Evolutionary conservation across 768 basidiomycete species (phyloP).

Genomic region (Coprinellus micaceus): DNA sequence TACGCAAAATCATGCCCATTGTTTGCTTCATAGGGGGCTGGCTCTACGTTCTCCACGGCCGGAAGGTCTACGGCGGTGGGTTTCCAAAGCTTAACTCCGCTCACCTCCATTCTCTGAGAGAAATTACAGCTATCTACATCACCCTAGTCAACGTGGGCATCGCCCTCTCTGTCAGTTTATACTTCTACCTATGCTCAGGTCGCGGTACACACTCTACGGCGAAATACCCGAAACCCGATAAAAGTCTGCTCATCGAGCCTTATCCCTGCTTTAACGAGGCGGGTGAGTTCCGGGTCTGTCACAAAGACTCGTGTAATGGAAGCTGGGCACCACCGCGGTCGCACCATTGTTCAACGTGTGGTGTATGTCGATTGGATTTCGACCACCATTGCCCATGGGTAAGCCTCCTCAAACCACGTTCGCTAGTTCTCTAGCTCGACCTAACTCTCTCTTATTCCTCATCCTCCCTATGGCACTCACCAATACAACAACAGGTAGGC

Average conservation of each 20-base stretch:
- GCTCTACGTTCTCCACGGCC: not conserved
- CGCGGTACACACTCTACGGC: conserved; percentile 32
- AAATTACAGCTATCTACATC: conserved; percentile 6
- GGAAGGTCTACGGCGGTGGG: not conserved
- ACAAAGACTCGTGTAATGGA: conserved; percentile 30
- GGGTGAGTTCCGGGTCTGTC: conserved; percentile 34
- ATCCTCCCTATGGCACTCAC: not conserved
- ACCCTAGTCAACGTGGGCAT: conserved; percentile 19
- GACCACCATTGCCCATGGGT: conserved; percentile 51
- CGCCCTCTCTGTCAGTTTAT: conserved; percentile 25
- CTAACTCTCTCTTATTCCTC: not conserved
- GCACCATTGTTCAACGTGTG: conserved; percentile 44
- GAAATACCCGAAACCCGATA: conserved; percentile 29
- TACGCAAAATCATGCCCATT: too few species aligned
- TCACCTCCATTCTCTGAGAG: not conserved
- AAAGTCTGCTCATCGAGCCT: conserved; percentile 29
- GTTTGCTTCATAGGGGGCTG: not conserved
- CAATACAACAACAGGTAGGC: conserved; percentile 27
- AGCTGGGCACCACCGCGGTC: conserved; percentile 42
- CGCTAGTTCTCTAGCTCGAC: not conserved
- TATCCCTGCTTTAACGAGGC: conserved; percentile 33
- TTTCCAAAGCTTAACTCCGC: not conserved
- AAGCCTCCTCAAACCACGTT: conserved; percentile 2
- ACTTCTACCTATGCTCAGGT: conserved; percentile 29
- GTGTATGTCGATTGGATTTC: conserved; percentile 40